Evolutionary conservation across 2,329 filamentous ascomycete species (phyloP).

Genomic region (Beauveria brongniartii): DNA sequence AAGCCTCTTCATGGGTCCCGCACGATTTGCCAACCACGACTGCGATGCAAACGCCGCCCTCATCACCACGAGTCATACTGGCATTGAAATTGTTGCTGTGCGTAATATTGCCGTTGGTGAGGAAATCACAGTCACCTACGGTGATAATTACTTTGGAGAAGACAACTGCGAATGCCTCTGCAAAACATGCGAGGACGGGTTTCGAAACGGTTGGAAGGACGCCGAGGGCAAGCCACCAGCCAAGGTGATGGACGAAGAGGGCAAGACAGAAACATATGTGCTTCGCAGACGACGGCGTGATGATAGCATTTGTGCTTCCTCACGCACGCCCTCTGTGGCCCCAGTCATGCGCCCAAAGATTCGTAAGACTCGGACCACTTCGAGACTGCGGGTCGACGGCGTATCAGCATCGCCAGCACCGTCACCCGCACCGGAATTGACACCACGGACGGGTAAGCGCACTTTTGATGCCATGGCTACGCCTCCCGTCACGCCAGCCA

Average conservation of each 20-base stretch:
- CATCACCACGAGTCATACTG: conserved; percentile 72
- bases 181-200: conserved; percentile 68
- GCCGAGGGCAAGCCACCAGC: conserved; percentile 34
- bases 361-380: conserved; percentile 26
- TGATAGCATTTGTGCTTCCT: conserved; percentile 40
- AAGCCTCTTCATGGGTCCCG: conserved; percentile 88
- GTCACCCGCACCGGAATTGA: conserved; percentile 21
- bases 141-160: conserved; percentile 90
- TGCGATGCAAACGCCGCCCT: conserved; percentile 87
- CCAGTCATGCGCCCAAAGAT: conserved; percentile 47
- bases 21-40: conserved; percentile 95
- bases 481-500: conserved; percentile 48
- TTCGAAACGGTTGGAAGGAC: conserved; percentile 75
- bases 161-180: conserved; percentile 95
- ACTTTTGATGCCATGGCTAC: conserved; percentile 38
- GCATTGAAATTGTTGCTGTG: conserved; percentile 83
- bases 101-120: conserved; percentile 78
- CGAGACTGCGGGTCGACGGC: conserved; percentile 25
- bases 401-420: conserved; percentile 16
- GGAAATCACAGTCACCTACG: conserved; percentile 94
- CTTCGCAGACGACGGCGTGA: conserved; percentile 47
- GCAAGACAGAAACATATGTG: conserved; percentile 40
- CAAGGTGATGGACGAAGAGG: conserved; percentile 46
- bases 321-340: conserved; percentile 49
- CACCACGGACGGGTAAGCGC: conserved; percentile 28